Conservation (phyloP, 768 basidiomycete species). For the Suillus ampliporus region DNA sequence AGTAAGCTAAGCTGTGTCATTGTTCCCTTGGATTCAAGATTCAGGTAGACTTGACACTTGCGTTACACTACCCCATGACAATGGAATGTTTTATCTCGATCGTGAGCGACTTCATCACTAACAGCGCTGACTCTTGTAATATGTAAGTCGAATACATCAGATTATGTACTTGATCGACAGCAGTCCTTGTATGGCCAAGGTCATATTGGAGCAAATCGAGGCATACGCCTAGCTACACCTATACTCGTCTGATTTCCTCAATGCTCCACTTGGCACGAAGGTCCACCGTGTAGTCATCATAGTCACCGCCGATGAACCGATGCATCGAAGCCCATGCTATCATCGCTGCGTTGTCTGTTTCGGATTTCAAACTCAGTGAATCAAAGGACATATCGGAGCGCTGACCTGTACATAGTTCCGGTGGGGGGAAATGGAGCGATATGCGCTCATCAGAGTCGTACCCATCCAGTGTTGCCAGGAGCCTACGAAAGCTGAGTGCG, state of each 20-base stretch:
- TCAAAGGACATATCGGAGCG: neutral
- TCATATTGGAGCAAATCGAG: neutral
- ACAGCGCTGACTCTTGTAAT: neutral
- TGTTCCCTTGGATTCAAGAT: constrained; percentile 1
- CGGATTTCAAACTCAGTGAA: neutral
- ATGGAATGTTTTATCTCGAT: neutral
- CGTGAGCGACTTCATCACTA: neutral
- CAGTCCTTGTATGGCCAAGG: neutral
- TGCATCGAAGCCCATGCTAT: constrained; percentile 92
- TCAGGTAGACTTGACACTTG: neutral
- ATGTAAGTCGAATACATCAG: neutral
- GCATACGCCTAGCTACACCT: neutral
- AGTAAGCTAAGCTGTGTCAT: constrained; percentile 8
- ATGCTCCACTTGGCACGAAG: constrained; percentile 81
- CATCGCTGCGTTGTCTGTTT: constrained; percentile 93
- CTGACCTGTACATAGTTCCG: constrained; percentile 75
- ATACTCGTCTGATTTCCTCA: constrained; percentile 39
- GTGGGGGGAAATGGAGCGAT: constrained; percentile 74
- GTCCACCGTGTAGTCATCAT: constrained; percentile 65
- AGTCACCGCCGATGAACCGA: constrained; percentile 68
- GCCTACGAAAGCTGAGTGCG: constrained; percentile 30
- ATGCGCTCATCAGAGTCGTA: constrained; percentile 42
- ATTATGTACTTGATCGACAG: neutral
- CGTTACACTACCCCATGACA: neutral
- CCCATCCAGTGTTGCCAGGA: constrained; percentile 34